A percentile compares a stretch with the other conserved stretches of the same genome.
Evolutionary conservation across 805 yeast genomes (phyloP).

Genomic region (Yarrowia bubula): DNA sequence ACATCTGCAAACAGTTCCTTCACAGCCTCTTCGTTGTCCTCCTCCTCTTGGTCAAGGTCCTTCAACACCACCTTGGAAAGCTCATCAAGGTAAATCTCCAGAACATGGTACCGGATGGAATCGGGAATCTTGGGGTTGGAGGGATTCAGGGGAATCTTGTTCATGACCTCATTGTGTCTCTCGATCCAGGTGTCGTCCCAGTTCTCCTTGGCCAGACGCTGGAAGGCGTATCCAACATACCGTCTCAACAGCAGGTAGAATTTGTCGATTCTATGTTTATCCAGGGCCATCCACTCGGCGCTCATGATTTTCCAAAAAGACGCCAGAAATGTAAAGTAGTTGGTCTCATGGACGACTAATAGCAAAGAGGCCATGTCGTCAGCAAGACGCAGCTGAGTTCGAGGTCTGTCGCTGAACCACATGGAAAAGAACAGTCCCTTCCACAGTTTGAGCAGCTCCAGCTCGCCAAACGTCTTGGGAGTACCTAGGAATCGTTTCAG

Average conservation of each 20-base stretch:
- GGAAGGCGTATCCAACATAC: constrained; percentile 63
- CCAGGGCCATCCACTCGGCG: constrained; percentile 81
- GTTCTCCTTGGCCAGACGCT: constrained; percentile 49
- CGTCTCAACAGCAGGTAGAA: constrained; percentile 78
- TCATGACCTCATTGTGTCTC: constrained; percentile 44
- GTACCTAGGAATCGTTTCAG: constrained; percentile 57
- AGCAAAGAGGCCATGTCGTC: constrained; percentile 59
- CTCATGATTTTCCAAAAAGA: constrained; percentile 81
- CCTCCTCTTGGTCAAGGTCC: constrained; percentile 41
- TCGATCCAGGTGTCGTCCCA: constrained; percentile 56
- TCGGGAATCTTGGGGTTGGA: constrained; percentile 61
- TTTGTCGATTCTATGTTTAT: constrained; percentile 83
- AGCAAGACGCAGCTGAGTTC: constrained; percentile 86
- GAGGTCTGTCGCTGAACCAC: constrained; percentile 96
- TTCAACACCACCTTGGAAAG: constrained; percentile 63
- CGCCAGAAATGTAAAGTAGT: constrained; percentile 53
- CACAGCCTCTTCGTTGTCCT: constrained; percentile 33
- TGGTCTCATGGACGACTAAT: constrained; percentile 40
- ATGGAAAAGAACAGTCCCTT: constrained; percentile 91
- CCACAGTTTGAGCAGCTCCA: constrained; percentile 84
- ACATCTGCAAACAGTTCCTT: constrained; percentile 44
- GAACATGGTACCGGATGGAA: constrained; percentile 79
- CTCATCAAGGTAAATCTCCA: constrained; percentile 84
- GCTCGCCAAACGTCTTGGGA: constrained; percentile 42
- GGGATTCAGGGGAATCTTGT: constrained; percentile 43